Conservation (phyloP, 2,329 filamentous ascomycete species). For the Sclerotinia borealis region DNA sequence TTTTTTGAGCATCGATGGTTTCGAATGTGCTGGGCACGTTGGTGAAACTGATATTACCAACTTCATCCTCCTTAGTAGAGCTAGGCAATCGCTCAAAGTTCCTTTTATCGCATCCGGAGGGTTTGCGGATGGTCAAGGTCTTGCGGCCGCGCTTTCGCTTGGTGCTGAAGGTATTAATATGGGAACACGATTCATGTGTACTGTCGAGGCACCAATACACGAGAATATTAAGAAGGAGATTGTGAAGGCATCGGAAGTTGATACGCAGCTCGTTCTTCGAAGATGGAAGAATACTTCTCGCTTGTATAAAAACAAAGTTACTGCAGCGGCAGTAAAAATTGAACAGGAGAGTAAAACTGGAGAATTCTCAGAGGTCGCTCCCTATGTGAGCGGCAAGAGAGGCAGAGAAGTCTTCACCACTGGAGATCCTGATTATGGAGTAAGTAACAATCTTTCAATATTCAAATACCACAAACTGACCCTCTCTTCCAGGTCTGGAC, state of each 20-base stretch:
- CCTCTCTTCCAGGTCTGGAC: conserved; percentile 73
- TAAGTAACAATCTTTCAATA: conserved; percentile 43
- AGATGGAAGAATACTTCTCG: conserved; percentile 91
- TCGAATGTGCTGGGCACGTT: conserved; percentile 90
- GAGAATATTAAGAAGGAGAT: conserved; percentile 90
- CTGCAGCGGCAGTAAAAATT: conserved; percentile 70
- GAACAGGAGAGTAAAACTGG: conserved; percentile 78
- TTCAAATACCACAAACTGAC: conserved; percentile 3
- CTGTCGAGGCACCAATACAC: conserved; percentile 87
- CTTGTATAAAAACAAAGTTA: conserved; percentile 86
- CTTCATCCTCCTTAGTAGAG: conserved; percentile 79
- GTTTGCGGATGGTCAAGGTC: conserved; percentile 88
- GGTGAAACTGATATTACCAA: conserved; percentile 85
- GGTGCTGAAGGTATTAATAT: conserved; percentile 96
- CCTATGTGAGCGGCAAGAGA: conserved; percentile 82
- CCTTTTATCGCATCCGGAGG: conserved; percentile 96
- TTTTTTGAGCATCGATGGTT: conserved; percentile 94
- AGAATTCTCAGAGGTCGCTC: conserved; percentile 83
- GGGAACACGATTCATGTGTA: conserved; percentile 98
- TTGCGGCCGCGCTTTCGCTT: conserved; percentile 83
- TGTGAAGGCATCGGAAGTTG: conserved; percentile 79
- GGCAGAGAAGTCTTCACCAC: conserved; percentile 88
- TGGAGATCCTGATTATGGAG: conserved; percentile 84
- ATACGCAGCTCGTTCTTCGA: conserved; percentile 81
- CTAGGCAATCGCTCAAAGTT: conserved; percentile 74